Conservation (phyloP, 2,329 filamentous ascomycete species). For the Claviceps spartinae region DNA sequence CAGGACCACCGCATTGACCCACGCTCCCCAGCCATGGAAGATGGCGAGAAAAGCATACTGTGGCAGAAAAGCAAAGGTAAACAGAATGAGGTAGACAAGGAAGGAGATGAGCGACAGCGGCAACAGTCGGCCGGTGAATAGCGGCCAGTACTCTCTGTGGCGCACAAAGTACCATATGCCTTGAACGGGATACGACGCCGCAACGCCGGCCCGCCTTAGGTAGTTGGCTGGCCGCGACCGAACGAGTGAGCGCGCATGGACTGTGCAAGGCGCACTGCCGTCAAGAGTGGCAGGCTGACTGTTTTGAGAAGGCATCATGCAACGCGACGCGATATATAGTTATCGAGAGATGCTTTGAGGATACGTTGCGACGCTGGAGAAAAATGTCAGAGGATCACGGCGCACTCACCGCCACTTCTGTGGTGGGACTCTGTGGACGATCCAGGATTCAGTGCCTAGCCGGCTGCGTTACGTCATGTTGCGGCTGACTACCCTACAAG, state of each 20-base stretch:
- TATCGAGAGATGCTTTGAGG: neutral
- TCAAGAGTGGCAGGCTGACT: conserved; percentile 2
- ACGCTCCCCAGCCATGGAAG: conserved; percentile 80
- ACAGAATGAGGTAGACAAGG: conserved; percentile 73
- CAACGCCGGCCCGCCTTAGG: conserved; percentile 28
- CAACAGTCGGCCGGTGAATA: conserved; percentile 64
- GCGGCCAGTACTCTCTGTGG: conserved; percentile 69
- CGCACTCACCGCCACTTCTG: too few species aligned
- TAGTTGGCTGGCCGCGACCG: conserved; percentile 25
- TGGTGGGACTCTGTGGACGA: too few species aligned
- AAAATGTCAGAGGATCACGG: neutral
- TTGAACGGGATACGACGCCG: conserved; percentile 44
- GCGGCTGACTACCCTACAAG: too few species aligned
- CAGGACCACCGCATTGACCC: conserved; percentile 75
- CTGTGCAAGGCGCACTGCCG: conserved; percentile 5
- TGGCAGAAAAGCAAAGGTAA: conserved; percentile 76
- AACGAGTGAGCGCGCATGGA: conserved; percentile 4
- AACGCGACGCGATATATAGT: neutral
- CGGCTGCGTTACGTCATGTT: too few species aligned
- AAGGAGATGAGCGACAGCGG: conserved; percentile 71
- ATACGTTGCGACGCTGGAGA: neutral
- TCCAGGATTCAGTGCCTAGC: too few species aligned
- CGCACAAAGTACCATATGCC: conserved; percentile 73
- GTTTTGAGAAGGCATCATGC: conserved; percentile 4
- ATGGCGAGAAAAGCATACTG: conserved; percentile 80